Percentiles rank a stretch among this genome's conserved stretches.
Conservation (phyloP, 805 yeast genomes). For the Saccharomyces kudriavzevii region DNA sequence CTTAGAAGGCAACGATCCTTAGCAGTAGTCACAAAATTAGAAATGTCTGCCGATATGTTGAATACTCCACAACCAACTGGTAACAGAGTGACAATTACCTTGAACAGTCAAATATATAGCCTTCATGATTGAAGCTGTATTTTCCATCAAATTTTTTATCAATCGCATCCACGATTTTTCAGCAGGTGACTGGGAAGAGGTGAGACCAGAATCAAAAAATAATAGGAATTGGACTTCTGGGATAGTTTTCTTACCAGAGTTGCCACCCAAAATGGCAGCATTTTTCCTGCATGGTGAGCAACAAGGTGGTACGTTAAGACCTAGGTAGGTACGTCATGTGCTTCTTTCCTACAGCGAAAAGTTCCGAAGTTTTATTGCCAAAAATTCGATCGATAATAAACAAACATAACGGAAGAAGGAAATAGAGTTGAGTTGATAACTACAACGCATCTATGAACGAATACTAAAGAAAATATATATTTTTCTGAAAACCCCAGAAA, state of each 20-base stretch:
- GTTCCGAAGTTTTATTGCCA: not conserved
- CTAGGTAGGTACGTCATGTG: not conserved
- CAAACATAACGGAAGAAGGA: no score
- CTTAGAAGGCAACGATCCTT: conserved; percentile 37
- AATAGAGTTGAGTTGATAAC: no score
- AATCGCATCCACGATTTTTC: conserved; percentile 21
- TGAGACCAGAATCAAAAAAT: conserved; percentile 33
- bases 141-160: conserved; percentile 33
- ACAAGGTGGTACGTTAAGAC: not conserved
- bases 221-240: conserved; percentile 19
- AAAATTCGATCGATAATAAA: no score
- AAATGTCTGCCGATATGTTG: conserved; percentile 42
- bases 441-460: no score
- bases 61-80: conserved; percentile 55
- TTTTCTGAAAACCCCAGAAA: no score
- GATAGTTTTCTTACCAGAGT: not conserved
- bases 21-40: conserved; percentile 25
- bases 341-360: not conserved
- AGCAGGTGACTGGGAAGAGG: conserved; percentile 33
- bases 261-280: conserved; percentile 13
- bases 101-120: not conserved
- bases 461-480: no score
- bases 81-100: conserved; percentile 20
- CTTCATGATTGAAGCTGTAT: not conserved
- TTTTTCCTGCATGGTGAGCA: not conserved